Evolutionary conservation across 169 alveolate genomes (phyloP).

Genomic region (Plasmodium reichenowi): DNA sequence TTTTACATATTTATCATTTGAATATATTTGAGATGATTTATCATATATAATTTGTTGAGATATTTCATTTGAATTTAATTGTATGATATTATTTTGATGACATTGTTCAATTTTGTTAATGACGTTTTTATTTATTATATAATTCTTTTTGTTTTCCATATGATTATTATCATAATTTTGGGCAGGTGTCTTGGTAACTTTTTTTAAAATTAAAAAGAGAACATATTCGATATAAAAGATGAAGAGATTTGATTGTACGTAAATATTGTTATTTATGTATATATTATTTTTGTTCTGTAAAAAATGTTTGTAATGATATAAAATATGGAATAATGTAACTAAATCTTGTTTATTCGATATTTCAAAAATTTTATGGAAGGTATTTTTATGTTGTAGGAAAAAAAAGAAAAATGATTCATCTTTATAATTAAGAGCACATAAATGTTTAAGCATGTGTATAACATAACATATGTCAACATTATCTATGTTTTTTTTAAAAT

Average conservation of each 20-base stretch:
- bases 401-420: conserved; percentile 20
- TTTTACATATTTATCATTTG: no score
- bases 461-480: background rate
- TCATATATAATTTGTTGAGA: no score
- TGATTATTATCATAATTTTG: no score
- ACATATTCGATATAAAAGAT: conserved; percentile 19
- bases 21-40: no score
- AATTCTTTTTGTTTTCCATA: background rate
- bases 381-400: conserved; percentile 8
- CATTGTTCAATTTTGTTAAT: no score
- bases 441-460: conserved; percentile 31
- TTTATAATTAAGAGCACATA: conserved; percentile 5
- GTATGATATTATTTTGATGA: no score
- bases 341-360: conserved; percentile 8
- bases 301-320: conserved; percentile 19
- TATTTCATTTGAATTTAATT: no score
- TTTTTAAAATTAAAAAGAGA: conserved; percentile 6
- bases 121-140: no score
- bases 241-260: conserved; percentile 4
- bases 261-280: background rate
- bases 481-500: conserved; percentile 27
- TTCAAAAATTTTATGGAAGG: background rate
- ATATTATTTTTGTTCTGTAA: background rate
- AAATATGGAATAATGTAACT: conserved; percentile 27
- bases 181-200: background rate